These are phyloP conservation scores for Microthlaspi erraticum DNA, from an alignment of 345 rosid genomes.

Conservation along the genomic window DNA sequence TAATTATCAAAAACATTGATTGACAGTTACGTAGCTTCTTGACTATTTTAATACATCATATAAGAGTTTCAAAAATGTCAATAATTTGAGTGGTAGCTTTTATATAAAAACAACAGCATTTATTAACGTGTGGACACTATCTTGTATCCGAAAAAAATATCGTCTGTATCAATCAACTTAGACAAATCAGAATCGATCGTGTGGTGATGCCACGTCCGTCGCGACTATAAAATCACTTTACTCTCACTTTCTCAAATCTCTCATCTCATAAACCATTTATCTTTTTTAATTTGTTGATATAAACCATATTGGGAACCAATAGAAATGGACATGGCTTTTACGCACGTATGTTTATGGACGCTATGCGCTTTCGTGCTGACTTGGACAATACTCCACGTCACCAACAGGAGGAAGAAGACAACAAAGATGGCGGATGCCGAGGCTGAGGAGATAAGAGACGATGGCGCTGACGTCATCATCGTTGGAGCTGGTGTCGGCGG, in stretches of 20 bases:
- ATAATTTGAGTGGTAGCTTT: background rate
- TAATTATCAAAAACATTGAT: background rate
- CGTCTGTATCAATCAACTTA: background rate
- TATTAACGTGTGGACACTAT: background rate
- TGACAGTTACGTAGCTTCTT: background rate
- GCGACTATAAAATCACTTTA: slow-evolving; percentile 3
- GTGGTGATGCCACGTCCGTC: slow-evolving; percentile 15
- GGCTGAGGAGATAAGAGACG: slow-evolving; percentile 8
- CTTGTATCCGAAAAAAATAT: slow-evolving; percentile 1
- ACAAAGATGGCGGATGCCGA: background rate
- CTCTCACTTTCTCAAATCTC: background rate
- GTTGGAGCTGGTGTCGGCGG: slow-evolving; percentile 85
- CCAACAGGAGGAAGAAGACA: slow-evolving; percentile 4
- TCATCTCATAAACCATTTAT: background rate
- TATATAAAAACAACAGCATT: background rate
- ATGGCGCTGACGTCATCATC: slow-evolving; percentile 55
- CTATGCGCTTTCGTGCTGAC: slow-evolving; percentile 12
- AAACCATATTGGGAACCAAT: background rate
- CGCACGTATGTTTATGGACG: slow-evolving; percentile 25
- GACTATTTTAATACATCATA: background rate
- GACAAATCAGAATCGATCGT: background rate
- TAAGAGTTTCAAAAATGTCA: background rate
- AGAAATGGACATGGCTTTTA: slow-evolving; percentile 15
- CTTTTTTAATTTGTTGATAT: too few relatives aligned
- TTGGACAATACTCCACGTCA: slow-evolving; percentile 20